phyloP scores from a whole-genome alignment of 2,329 filamentous ascomycete genomes.

The Volutella citrinella region DNA sequence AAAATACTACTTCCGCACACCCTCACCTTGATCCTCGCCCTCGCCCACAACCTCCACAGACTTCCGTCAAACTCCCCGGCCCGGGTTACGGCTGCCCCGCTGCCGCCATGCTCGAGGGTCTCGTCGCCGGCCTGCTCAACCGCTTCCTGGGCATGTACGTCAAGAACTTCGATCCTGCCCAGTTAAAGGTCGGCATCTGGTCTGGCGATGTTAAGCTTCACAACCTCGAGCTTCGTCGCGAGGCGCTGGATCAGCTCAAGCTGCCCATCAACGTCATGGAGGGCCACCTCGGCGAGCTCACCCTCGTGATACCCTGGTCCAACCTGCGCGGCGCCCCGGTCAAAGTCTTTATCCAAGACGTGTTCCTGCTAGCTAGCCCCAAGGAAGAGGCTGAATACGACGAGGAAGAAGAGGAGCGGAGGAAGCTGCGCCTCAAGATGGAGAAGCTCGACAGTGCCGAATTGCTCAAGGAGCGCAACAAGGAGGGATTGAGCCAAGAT shows the following conservation, averaged over 20 bases:
- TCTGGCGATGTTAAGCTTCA: conserved; percentile 95
- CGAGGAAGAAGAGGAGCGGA: conserved; percentile 83
- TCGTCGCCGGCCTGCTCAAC: conserved; percentile 96
- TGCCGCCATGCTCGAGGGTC: conserved; percentile 86
- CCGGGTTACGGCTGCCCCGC: conserved; percentile 66
- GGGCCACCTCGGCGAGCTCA: conserved; percentile 89
- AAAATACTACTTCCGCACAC: conserved; percentile 13
- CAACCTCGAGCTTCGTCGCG: conserved; percentile 86
- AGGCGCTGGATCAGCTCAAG: conserved; percentile 95
- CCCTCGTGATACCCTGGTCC: conserved; percentile 93
- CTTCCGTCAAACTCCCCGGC: too few relatives aligned
- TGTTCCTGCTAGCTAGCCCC: conserved; percentile 90
- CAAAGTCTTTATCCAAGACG: conserved; percentile 93
- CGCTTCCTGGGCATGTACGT: conserved; percentile 99
- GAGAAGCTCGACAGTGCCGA: conserved; percentile 97
- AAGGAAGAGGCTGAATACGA: conserved; percentile 95
- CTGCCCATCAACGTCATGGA: conserved; percentile 95
- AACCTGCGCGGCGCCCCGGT: conserved; percentile 93
- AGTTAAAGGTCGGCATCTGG: conserved; percentile 99
- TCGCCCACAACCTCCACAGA: too few relatives aligned
- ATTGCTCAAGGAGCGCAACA: conserved; percentile 84
- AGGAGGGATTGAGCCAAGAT: conserved; percentile 90
- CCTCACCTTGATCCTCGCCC: conserved; percentile 12
- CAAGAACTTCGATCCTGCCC: conserved; percentile 97
- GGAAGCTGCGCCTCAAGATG: conserved; percentile 92